Percentiles rank a stretch among this genome's conserved stretches.
Conservation (phyloP, 1,284 basidiomycete species). For the Garcileccinum viscosum region DNA sequence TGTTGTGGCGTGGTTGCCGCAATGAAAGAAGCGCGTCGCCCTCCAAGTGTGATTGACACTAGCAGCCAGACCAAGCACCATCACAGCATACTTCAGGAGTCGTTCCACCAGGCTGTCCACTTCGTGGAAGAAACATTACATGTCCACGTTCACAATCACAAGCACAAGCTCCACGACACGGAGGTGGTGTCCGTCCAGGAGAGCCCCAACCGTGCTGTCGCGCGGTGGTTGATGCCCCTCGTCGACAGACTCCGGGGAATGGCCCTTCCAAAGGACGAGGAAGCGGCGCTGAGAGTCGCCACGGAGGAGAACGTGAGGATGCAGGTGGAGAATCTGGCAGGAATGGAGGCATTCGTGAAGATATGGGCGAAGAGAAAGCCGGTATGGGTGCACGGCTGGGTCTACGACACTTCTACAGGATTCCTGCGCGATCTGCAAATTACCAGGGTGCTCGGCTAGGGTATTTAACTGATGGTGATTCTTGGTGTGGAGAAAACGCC, state of each 20-base stretch:
- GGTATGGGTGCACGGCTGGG: conserved; percentile 84
- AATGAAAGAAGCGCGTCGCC: conserved; percentile 12
- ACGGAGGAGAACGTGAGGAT: conserved; percentile 80
- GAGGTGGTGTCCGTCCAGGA: conserved; percentile 9
- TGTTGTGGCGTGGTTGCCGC: conserved; percentile 32
- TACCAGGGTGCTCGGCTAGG: conserved; percentile 38
- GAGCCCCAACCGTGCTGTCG: conserved; percentile 43
- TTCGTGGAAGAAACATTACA: not conserved
- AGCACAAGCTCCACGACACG: conserved; percentile 9
- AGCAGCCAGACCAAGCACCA: conserved; percentile 3
- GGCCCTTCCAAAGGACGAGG: conserved; percentile 46
- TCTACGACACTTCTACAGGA: conserved; percentile 79
- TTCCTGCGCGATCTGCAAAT: conserved; percentile 71
- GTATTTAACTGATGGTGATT: not conserved
- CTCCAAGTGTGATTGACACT: not conserved
- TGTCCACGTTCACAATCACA: not conserved
- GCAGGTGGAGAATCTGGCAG: conserved; percentile 72
- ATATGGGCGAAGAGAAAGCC: conserved; percentile 50
- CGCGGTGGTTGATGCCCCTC: conserved; percentile 77
- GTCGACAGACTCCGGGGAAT: conserved; percentile 48
- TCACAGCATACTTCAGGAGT: conserved; percentile 22
- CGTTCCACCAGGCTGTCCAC: conserved; percentile 25
- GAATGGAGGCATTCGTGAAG: conserved; percentile 63
- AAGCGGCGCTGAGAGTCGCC: conserved; percentile 42
- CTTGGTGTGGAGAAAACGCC: too few relatives aligned